A percentile compares a stretch with the other conserved stretches of the same genome.
phyloP scores from a whole-genome alignment of 352 stramenopile genomes.

The Phytophthora palmivora region DNA sequence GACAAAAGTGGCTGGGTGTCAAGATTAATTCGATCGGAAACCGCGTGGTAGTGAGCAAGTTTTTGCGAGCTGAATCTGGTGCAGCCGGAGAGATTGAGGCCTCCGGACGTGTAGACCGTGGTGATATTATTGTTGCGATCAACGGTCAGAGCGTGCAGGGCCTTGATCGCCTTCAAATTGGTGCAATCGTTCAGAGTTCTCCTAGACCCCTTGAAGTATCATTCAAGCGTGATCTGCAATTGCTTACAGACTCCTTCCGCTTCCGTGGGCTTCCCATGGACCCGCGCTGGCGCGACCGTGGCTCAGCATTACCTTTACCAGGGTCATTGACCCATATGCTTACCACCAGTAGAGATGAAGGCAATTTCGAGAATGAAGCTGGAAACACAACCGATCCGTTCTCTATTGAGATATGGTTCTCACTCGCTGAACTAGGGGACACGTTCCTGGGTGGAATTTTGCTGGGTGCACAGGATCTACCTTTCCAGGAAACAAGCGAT shows the following conservation, averaged over 20 bases:
- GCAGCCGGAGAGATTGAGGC: conserved; percentile 75
- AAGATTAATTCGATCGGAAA: conserved; percentile 84
- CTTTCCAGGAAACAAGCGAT: conserved; percentile 48
- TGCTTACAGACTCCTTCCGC: conserved; percentile 65
- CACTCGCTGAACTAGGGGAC: conserved; percentile 57
- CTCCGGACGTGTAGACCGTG: conserved; percentile 61
- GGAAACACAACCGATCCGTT: conserved; percentile 41
- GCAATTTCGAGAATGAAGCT: conserved; percentile 22
- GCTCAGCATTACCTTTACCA: conserved; percentile 54
- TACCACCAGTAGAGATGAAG: conserved; percentile 17
- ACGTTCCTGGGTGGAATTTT: conserved; percentile 65
- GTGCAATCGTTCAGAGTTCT: conserved; percentile 62
- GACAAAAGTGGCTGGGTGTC: conserved; percentile 76
- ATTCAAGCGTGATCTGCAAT: conserved; percentile 52
- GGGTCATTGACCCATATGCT: conserved; percentile 52
- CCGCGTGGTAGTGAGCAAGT: conserved; percentile 78
- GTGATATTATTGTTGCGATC: conserved; percentile 71
- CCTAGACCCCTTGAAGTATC: conserved; percentile 66
- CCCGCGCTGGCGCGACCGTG: conserved; percentile 63
- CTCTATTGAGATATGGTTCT: conserved; percentile 77
- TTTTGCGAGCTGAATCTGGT: conserved; percentile 61
- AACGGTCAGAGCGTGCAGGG: conserved; percentile 66
- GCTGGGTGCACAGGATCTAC: conserved; percentile 64
- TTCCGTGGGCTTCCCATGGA: conserved; percentile 66
- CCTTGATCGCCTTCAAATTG: conserved; percentile 68